phyloP scores from a whole-genome alignment of 108 stramenopile species.

The Stephanodiscus minutulus region DNA sequence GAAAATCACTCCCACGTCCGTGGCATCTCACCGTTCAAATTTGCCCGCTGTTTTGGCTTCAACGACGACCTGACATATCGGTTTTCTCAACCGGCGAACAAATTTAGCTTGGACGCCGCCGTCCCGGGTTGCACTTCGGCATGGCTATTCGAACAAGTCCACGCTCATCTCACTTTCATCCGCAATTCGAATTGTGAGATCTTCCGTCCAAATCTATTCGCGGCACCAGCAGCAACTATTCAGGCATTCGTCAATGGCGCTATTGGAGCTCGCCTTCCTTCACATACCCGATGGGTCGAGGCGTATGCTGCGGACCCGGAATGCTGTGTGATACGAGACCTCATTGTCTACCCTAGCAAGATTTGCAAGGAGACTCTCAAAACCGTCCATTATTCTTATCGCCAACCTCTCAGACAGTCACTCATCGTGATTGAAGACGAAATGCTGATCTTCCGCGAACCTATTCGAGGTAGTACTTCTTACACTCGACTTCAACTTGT shows the following conservation, averaged over 20 bases:
- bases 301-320: too few species aligned
- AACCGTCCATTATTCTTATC: background rate
- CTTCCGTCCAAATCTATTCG: too few species aligned
- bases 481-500: background rate
- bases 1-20: background rate
- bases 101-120: constrained; percentile 1
- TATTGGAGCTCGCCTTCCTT: constrained; percentile 8
- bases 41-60: too few species aligned
- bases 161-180: too few species aligned
- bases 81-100: background rate
- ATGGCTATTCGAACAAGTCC: too few species aligned
- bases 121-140: constrained; percentile 3
- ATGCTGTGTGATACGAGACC: too few species aligned
- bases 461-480: background rate
- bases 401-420: background rate
- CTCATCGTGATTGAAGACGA: constrained; percentile 2
- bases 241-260: constrained; percentile 22
- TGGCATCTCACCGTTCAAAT: background rate
- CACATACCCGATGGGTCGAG: too few species aligned
- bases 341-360: background rate
- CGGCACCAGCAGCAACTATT: too few species aligned
- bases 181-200: too few species aligned
- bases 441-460: constrained; percentile 8
- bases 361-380: background rate
- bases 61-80: constrained; percentile 11